These are phyloP conservation scores for Ogataea thermomethanolica DNA, from an alignment of 805 yeast species.

Conservation along the genomic window DNA sequence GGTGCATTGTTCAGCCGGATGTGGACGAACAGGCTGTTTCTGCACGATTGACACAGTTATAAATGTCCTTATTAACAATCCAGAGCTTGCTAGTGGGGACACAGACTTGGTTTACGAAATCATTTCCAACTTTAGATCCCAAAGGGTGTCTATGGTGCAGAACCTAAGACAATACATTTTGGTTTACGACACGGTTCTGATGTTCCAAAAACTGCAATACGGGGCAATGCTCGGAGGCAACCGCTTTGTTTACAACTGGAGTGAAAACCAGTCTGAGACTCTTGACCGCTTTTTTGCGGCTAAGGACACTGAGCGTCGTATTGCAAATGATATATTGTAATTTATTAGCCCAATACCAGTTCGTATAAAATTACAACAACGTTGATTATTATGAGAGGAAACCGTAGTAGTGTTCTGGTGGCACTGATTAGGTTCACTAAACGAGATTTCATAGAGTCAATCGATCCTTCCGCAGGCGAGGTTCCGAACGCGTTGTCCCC, in stretches of 20 bases:
- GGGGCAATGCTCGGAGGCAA: conserved; percentile 6
- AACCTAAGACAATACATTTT: conserved; percentile 51
- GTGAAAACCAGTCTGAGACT: conserved; percentile 11
- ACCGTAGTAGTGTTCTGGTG: conserved; percentile 53
- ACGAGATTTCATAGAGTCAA: conserved; percentile 39
- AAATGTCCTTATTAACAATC: conserved; percentile 32
- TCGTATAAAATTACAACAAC: conserved; percentile 50
- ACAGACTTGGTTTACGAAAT: conserved; percentile 44
- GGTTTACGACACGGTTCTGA: conserved; percentile 42
- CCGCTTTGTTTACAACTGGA: conserved; percentile 14
- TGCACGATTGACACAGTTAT: conserved; percentile 64
- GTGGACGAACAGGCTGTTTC: conserved; percentile 93
- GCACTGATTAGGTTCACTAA: conserved; percentile 53
- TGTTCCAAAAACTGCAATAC: conserved; percentile 23
- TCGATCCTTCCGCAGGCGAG: conserved; percentile 16
- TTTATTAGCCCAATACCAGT: conserved; percentile 43
- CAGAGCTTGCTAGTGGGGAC: conserved; percentile 10
- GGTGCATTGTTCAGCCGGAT: conserved; percentile 95
- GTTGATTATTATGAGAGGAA: conserved; percentile 53
- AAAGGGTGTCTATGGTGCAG: conserved; percentile 58
- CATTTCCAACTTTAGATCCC: conserved; percentile 47
- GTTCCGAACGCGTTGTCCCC: conserved; percentile 15
- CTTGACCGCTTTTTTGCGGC: conserved; percentile 17
- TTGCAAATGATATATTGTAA: not conserved
- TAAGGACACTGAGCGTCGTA: conserved; percentile 11